Percentiles rank a stretch among this genome's conserved stretches.
Evolutionary conservation across 169 alveolate genomes (phyloP).

Genomic region (Plasmodium fragile): DNA sequence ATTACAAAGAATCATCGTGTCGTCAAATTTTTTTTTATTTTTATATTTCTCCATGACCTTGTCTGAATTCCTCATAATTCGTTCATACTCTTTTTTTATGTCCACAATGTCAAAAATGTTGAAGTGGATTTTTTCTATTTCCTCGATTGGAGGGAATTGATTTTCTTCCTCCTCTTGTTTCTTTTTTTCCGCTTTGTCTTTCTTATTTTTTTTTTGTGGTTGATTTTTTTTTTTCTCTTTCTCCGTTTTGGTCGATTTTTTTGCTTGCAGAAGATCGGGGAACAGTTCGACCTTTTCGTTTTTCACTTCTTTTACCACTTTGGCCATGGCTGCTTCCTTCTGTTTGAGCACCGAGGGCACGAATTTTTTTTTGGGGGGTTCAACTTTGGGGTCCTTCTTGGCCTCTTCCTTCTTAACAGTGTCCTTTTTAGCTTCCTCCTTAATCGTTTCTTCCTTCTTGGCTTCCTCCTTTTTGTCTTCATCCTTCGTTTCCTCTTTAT

Average conservation of each 20-base stretch:
- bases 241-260: conserved; percentile 43
- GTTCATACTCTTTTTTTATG: conserved; percentile 48
- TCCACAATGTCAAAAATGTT: conserved; percentile 68
- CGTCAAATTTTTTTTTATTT: conserved; percentile 54
- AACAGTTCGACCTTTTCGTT: conserved; percentile 33
- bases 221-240: conserved; percentile 63
- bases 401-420: neutral
- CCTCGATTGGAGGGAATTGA: conserved; percentile 34
- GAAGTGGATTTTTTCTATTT: conserved; percentile 48
- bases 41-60: conserved; percentile 58
- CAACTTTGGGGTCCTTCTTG: conserved; percentile 2
- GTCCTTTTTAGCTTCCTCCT: neutral
- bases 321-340: neutral
- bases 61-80: conserved; percentile 55
- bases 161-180: conserved; percentile 54
- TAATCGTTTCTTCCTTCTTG: neutral
- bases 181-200: conserved; percentile 39
- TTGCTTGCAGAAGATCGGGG: conserved; percentile 61
- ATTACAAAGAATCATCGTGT: conserved; percentile 35
- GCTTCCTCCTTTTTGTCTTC: neutral
- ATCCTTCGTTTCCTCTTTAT: neutral
- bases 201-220: conserved; percentile 49
- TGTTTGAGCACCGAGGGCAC: conserved; percentile 33
- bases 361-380: conserved; percentile 29
- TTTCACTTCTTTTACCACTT: conserved; percentile 7